phyloP scores from a whole-genome alignment of 2,329 filamentous ascomycete genomes.

The Botrytis hyacinthi region DNA sequence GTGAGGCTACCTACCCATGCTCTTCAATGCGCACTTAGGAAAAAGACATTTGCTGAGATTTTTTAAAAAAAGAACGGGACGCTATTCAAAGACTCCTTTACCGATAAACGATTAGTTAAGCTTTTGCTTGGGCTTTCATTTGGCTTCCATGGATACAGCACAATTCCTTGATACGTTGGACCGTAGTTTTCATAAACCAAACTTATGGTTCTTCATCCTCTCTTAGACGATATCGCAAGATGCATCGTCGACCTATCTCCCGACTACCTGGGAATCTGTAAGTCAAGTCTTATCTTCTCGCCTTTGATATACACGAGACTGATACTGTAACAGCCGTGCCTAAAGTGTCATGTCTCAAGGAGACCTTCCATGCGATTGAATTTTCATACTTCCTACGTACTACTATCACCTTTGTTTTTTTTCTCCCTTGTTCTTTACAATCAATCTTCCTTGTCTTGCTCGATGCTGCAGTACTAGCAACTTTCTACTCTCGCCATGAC shows the following conservation, averaged over 20 bases:
- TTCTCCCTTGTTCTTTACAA: slow-evolving; percentile 6
- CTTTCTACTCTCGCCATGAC: background rate
- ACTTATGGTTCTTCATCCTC: background rate
- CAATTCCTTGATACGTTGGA: background rate
- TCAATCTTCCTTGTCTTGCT: background rate
- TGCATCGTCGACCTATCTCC: slow-evolving; percentile 6
- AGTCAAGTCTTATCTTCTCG: background rate
- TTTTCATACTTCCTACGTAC: background rate
- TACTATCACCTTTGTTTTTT: background rate
- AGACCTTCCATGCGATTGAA: background rate
- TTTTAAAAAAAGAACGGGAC: slow-evolving; percentile 30
- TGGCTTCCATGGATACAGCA: too few relatives aligned
- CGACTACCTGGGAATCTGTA: background rate
- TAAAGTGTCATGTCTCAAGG: background rate
- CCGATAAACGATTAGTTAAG: slow-evolving; percentile 28
- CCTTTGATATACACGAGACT: background rate
- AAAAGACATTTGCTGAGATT: slow-evolving; percentile 29
- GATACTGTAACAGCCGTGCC: background rate
- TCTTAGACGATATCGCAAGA: background rate
- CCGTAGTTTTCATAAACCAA: background rate
- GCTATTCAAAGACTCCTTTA: slow-evolving; percentile 37
- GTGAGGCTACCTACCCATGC: slow-evolving; percentile 31
- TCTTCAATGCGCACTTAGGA: slow-evolving; percentile 17
- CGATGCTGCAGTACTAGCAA: background rate
- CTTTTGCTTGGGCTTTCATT: background rate